phyloP scores from a whole-genome alignment of 1,284 basidiomycete species.

The Amylostereum areolatum region DNA sequence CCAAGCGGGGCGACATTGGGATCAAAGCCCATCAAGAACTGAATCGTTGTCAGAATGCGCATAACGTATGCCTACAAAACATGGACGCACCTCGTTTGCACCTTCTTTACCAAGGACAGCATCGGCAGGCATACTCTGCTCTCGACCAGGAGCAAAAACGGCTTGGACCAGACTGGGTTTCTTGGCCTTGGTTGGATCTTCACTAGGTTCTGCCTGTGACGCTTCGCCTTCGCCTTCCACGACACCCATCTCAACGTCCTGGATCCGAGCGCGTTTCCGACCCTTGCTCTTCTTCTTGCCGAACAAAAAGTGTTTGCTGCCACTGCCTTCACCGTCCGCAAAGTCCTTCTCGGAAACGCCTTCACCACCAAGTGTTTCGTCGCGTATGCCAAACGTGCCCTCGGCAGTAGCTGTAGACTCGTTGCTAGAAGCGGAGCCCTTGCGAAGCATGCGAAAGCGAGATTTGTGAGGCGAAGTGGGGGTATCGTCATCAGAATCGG shows the following conservation, averaged over 20 bases:
- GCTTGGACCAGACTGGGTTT: slow-evolving; percentile 37
- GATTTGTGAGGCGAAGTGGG: no score
- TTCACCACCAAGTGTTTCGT: slow-evolving; percentile 28
- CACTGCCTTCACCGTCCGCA: slow-evolving; percentile 15
- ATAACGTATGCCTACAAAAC: background rate
- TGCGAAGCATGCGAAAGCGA: no score
- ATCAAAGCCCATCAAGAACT: slow-evolving; percentile 74
- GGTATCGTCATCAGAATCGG: slow-evolving; percentile 29
- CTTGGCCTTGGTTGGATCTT: slow-evolving; percentile 22
- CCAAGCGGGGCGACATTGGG: slow-evolving; percentile 77
- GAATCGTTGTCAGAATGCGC: background rate
- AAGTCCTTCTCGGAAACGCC: slow-evolving; percentile 20
- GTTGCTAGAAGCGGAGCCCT: no score
- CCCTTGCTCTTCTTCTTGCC: slow-evolving; percentile 17
- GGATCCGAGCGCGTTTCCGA: slow-evolving; percentile 11
- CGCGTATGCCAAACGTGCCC: slow-evolving; percentile 3
- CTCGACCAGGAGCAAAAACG: slow-evolving; percentile 37
- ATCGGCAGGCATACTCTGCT: slow-evolving; percentile 82
- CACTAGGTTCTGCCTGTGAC: slow-evolving; percentile 7
- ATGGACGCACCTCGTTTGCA: slow-evolving; percentile 50
- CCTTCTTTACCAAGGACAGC: slow-evolving; percentile 68
- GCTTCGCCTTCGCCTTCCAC: slow-evolving; percentile 22
- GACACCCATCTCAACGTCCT: slow-evolving; percentile 35
- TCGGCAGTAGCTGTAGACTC: no score
- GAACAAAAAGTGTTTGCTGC: slow-evolving; percentile 13